Base-by-base conservation (phyloP, 192 early-diverging fungal species). In the Entophlyctis helioformis region DNA sequence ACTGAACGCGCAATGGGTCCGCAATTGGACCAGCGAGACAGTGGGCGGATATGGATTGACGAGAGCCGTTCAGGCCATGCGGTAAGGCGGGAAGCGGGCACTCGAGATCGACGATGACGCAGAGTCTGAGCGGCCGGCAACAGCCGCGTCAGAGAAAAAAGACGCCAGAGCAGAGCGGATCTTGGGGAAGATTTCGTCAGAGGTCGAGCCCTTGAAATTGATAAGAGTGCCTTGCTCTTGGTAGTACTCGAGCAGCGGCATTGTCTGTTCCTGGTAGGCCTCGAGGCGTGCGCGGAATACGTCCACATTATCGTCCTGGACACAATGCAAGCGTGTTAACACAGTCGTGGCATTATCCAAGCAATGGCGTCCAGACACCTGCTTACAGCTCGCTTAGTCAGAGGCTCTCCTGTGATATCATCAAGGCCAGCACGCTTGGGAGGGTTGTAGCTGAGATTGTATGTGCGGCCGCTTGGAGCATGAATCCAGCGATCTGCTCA, bases 391-490 rank as follows among this genome's bases (percentile, higher is more conserved):
- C 93, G 73, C 50, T 87, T 85, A 28, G 82, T 71, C 28, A 98
- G 64, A 16, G 77, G 81, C 55, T 98, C 94, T 22, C 91, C 89
- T n/a, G 94, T 98, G 10, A 89, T 62, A 53, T 98, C 94, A 56
- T 98, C 94, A 9, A 67, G 13, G 11, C 91, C 91, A 12, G 63
- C 42, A 9, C 63, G 55, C 44, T 79, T 83, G 2, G 94, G 94
- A 29, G 94, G 92, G 48, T 96, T 98, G 62, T 91, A 98, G 4
- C 67, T 72, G 48, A 87, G 46, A 48, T 98, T 96, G 68, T 98
- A 98, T 11, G 91, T 89, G 3, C 94, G 75, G 3, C 94, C 94
- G 34, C 56, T 57, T 1, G 71, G 48, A 11, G 64, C 79, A 59
- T 97, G 94, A 40, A 97, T 85, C 81, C 88, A 97, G 25, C 94